Base-by-base conservation (phyloP, 352 stramenopile species). In the Globisporangium ultimum region DNA sequence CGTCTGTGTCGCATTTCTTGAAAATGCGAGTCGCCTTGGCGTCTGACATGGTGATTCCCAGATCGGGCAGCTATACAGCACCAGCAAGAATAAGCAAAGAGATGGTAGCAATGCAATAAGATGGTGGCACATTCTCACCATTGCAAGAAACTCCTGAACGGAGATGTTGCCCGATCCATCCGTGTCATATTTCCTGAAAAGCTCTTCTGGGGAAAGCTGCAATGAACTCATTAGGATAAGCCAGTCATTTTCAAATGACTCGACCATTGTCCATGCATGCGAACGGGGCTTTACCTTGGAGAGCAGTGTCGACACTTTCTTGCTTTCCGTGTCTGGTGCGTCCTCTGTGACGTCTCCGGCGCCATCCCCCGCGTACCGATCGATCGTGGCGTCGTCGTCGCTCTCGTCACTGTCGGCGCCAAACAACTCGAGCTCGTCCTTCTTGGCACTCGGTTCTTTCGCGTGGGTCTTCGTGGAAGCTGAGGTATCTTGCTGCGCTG, bases 151-250 rank as follows among this genome's bases (percentile, higher is more conserved):
- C 60, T 98, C 91, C 13, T 78, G 53, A 41, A 88, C 91, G 18
- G 96, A 96, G 43, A 98, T 98, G 38, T 79, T 83, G 0, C 90
- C 91, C 3, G 86, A 96, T 0, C 81, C 69, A 55, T 98, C 87
- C 13, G 80, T 91, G 71, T 98, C 94, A 60, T 97, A 97, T 43
- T 96, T 93, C 5, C 74, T 70, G 63, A 98, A 98, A 9, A 98
- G 64, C 40, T 96, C 78, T 40, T 98, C 95, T 1, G 84, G 79
- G 0, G 76, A 75, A 18, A 88, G 55, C 78, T 84, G 63, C 32
- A 60, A 24, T 14, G 12, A 2, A 49, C n/a, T 50, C 18, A 46
- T 41, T 14, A 18, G 43, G 4, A 21, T 10, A 51, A 4, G 12
- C 32, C 8, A 34, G 22, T 42, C 21, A 59, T 47, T 28, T 28